Conservation (phyloP, 139 green algal species). For the Dunaliella primolecta region DNA sequence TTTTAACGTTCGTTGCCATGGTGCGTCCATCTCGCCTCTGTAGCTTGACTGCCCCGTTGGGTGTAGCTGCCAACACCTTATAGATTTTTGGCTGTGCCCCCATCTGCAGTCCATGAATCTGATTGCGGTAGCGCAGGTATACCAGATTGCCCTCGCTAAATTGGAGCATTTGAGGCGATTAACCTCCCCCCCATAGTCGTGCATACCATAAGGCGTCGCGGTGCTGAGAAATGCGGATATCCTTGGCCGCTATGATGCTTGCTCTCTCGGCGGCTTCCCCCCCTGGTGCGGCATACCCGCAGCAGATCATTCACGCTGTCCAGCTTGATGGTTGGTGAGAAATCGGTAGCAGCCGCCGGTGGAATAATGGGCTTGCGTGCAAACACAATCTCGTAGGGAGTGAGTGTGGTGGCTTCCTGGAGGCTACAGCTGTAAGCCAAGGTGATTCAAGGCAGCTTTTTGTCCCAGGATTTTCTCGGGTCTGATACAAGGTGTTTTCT, state of each 20-base stretch:
- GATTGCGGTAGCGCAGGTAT: background rate
- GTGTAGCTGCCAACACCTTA: background rate
- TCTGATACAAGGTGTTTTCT: background rate
- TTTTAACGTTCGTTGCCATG: background rate
- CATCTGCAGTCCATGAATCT: background rate
- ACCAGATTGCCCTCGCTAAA: slow-evolving; percentile 29
- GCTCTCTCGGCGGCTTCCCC: background rate
- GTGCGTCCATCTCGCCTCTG: slow-evolving; percentile 14
- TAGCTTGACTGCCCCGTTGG: background rate
- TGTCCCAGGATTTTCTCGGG: slow-evolving; percentile 4
- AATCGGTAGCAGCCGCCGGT: background rate
- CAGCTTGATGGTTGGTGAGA: slow-evolving; percentile 7
- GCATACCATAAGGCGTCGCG: slow-evolving; percentile 22
- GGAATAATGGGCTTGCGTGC: slow-evolving; percentile 6
- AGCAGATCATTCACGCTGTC: too few relatives aligned
- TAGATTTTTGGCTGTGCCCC: background rate
- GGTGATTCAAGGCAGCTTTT: slow-evolving; percentile 6
- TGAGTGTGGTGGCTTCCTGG: background rate
- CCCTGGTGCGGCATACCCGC: background rate
- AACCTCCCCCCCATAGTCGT: background rate
- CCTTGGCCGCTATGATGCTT: background rate
- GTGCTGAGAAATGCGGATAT: slow-evolving; percentile 34
- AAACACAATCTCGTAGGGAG: slow-evolving; percentile 25
- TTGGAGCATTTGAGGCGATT: background rate
- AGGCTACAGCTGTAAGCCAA: slow-evolving; percentile 21